Base-by-base conservation (phyloP, 1,284 basidiomycete species). In the Sporisorium iseilematis-ciliati region DNA sequence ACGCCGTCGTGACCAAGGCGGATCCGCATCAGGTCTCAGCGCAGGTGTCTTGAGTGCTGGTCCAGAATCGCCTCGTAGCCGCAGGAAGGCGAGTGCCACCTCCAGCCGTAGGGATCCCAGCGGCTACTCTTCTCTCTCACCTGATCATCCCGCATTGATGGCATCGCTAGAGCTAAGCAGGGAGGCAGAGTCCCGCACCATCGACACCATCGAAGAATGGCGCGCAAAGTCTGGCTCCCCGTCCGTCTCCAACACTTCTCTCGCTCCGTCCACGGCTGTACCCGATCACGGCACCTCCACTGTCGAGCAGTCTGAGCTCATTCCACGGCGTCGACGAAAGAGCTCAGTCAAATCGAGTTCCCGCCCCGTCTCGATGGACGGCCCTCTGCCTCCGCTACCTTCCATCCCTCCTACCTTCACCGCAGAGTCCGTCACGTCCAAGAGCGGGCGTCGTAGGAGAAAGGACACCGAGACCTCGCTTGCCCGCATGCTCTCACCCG, bases 161-260 rank as follows among this genome's bases (percentile, higher is more conserved):
- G 73, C 73, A 8, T 65, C 68, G 0, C 50, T 60, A 14, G 74
- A 76, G 45, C 59, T 76, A 11, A 68, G 46, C n/a, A 55, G 33
- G 45, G 74, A 77, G 40, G 69, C 69, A 1, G 74, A 52, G 25
- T 68, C 55, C 48, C 57, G 74, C 1, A 49, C 42, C 43, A 62
- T 77, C 50, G 74, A 77, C 53, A 67, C 69, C 14, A 77, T 77
- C 52, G 62, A 77, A 42, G 69, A 77, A 26, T 77, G 74, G 74
- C 57, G 69, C 12, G 69, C 60, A 38, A 77, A 73, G 46, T 62
- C 57, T 6, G 57, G 40, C 21, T 26, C 54, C 1, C 45, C 58
- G 4, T 20, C 60, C 14, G n/a, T 52, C 10, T 43, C 23, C 12
- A 29, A 33, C 20, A 20, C 43, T 31, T 12, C 54, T 1, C 54